Base-by-base conservation (phyloP, 2,329 filamentous ascomycete species). In the Cladosporium phlei region DNA sequence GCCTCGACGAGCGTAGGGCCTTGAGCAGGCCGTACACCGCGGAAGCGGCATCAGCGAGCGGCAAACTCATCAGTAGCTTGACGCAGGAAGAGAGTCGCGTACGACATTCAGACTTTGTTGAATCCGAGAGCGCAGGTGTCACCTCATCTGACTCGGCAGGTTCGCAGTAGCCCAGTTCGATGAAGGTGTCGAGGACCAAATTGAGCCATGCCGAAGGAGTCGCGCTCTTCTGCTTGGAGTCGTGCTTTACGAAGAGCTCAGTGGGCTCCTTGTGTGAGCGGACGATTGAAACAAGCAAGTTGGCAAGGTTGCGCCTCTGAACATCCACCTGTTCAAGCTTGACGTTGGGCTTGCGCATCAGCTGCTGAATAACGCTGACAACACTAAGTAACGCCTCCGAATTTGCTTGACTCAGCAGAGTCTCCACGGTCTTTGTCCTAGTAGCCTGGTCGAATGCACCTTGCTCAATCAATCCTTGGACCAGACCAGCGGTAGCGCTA, bases 381-480 rank as follows among this genome's bases (percentile, higher is more conserved):
- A 83, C 78, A 16, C 76, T 65, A 3, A 72, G 67, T 19, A 80
- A 54, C 7, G 69, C 66, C 20, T 69, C 62, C n/a, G 67, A 57
- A 49, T 78, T 77, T 7, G 80, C 76, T 33, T 76, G 75, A 43
- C 80, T 74, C 4, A 94, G 67, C 2, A 93, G 72, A 52, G 78
- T 83, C 56, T 94, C 88, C 1, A 95, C 71, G 0, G 88, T 91
- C 67, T 91, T 95, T 2, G 84, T 85, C 63, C 86, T 93, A 1
- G 90, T 95, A 48, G 85, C 75, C 53, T 86, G 83, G 61, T 97
- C 93, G 55, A 88, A 81, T 2, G 77, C 77, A 2, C 87, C 86
- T 40, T 80, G 78, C 28, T 80, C 78, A 33, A 93, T 75, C n/a
- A 96, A 69, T 19, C 79, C 78, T 30, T 75, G 73, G 10, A 93